A percentile compares a stretch with the other conserved stretches of the same genome.
Conservation (phyloP, 441 rosid genomes). For the Lepidium campestre region DNA sequence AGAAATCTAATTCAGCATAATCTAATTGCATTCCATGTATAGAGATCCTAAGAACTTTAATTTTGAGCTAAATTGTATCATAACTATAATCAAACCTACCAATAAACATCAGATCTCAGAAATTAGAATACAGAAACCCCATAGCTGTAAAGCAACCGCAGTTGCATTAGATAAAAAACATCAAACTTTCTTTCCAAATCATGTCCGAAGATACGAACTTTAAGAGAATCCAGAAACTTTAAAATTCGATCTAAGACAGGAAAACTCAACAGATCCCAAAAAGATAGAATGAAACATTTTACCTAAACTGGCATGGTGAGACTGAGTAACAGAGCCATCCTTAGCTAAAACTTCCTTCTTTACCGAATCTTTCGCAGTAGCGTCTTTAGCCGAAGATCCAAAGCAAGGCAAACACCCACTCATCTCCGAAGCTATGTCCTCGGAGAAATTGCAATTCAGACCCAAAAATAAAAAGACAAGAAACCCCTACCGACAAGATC, state of each 20-base stretch:
- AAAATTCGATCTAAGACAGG: constrained; percentile 25
- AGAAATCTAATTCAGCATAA: background rate
- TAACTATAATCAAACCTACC: constrained; percentile 29
- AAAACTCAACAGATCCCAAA: constrained; percentile 32
- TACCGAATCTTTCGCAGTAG: constrained; percentile 52
- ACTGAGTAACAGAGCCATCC: constrained; percentile 68
- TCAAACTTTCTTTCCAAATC: constrained; percentile 17
- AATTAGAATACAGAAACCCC: background rate
- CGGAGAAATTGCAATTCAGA: constrained; percentile 7
- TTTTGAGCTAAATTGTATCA: constrained; percentile 6
- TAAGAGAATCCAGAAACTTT: background rate
- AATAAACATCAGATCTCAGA: constrained; percentile 24
- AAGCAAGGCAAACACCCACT: constrained; percentile 95
- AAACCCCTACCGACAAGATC: constrained; percentile 34
- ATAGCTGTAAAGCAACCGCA: background rate
- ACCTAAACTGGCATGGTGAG: constrained; percentile 76
- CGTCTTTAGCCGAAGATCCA: constrained; percentile 79
- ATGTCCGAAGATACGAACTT: constrained; percentile 23
- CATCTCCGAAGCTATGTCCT: constrained; percentile 53
- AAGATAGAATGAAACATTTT: background rate
- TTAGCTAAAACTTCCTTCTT: constrained; percentile 67
- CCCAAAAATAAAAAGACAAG: constrained; percentile 7
- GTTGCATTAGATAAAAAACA: constrained; percentile 39
- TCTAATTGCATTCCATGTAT: constrained; percentile 2
- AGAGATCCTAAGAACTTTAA: constrained; percentile 10